Conservation (phyloP, 2,329 filamentous ascomycete genomes). For the Sarocladiaceae sp. region DNA sequence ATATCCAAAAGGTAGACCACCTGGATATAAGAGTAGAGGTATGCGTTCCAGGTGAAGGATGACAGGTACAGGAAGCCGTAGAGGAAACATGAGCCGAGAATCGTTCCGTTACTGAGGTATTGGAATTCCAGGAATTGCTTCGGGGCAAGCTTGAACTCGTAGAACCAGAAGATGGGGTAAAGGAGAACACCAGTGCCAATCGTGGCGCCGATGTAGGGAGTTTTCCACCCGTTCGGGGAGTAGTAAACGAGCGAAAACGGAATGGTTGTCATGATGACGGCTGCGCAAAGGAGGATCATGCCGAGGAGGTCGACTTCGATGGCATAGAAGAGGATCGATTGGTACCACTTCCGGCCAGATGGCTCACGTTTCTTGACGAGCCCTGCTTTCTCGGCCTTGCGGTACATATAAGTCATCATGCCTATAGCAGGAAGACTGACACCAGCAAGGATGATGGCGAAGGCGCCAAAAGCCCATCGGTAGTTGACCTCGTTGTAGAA, state of each 20-base stretch:
- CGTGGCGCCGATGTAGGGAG: constrained; percentile 35
- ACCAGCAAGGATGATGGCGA: constrained; percentile 55
- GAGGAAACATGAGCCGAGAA: constrained; percentile 38
- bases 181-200: constrained; percentile 42
- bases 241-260: constrained; percentile 37
- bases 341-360: constrained; percentile 35
- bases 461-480: constrained; percentile 52
- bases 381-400: constrained; percentile 43
- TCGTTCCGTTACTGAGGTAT: constrained; percentile 41
- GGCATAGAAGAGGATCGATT: constrained; percentile 46
- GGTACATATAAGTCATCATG: constrained; percentile 27
- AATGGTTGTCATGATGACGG: constrained; percentile 44
- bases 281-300: constrained; percentile 41
- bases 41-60: constrained; percentile 41
- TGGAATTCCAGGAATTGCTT: constrained; percentile 50
- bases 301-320: constrained; percentile 54
- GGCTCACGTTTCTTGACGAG: constrained; percentile 35
- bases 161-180: constrained; percentile 42
- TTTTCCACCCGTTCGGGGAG: constrained; percentile 30
- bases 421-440: constrained; percentile 27
- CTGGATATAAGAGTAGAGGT: constrained; percentile 47
- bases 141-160: constrained; percentile 50
- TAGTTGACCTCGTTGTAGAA: constrained; percentile 29
- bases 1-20: constrained; percentile 38
- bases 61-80: constrained; percentile 31